Evolutionary conservation across 768 basidiomycete species (phyloP), one percentile per base, ranked within the genome.

Genomic region (Trametes elegans): DNA sequence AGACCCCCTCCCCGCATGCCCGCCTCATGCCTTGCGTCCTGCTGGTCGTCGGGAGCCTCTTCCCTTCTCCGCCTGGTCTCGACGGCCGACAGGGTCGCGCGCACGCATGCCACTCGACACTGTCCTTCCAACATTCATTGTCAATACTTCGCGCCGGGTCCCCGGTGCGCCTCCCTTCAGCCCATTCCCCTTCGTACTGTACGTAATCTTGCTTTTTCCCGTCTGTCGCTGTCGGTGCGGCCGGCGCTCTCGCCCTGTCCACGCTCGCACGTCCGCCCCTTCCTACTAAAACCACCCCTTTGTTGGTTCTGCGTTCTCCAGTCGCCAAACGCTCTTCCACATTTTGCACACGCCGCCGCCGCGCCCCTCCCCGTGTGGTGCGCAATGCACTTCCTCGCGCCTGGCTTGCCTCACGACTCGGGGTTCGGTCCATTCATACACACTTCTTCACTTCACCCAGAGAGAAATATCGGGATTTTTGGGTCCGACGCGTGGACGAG

Each of bases 41-140:
- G 55, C 55, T 47, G 55, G 55, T 38, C 49, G 55, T 50, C 55
- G 41, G 34, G 42, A 23, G 29, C 40, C 47, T 16, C 32, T 27
- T 32, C n/a, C 45, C 0, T 13, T 34, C 10, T 24, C n/a, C 28
- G 28, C 16, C 55, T 47, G 55, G 55, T 57, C 55, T 51, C 43
- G 55, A 51, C 55, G 55, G 49, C 55, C 55, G 29, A 49, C 49
- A 40, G 43, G 55, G 45, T 13, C 26, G 35, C 48, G 24, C 27
- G 10, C 36, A 19, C 27, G 29, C 16, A 28, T 26, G 19, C 35
- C 32, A 16, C 44, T n/a, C 29, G 19, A 18, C 19, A 21, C 44
- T 18, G 10, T 27, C 31, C 4, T 26, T 21, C 10, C 23, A 28
- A 16, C 28, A 18, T 38, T 49, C 26, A 14, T 28, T 40, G 49